Percentiles rank a stretch among this genome's conserved stretches.
These are phyloP conservation scores for Uronychia binucleata DNA, from an alignment of 73 alveolate species.

Conservation along the genomic window DNA sequence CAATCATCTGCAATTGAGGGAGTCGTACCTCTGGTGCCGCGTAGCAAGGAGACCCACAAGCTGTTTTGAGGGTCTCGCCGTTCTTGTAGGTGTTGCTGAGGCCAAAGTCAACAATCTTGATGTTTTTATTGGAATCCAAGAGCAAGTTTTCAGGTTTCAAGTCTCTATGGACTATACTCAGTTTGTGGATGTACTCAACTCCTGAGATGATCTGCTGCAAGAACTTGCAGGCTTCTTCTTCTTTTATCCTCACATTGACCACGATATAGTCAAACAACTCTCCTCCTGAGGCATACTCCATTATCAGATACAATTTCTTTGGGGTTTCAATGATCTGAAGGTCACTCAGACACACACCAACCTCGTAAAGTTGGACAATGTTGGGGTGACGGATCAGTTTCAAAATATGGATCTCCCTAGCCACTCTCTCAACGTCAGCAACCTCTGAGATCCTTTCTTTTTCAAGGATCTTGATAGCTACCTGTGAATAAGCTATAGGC, in stretches of 20 bases:
- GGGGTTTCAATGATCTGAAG: constrained; percentile 79
- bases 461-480: constrained; percentile 67
- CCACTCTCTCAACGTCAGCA: constrained; percentile 79
- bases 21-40: constrained; percentile 87
- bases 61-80: constrained; percentile 56
- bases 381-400: constrained; percentile 82
- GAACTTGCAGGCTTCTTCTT: constrained; percentile 69
- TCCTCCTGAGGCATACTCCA: constrained; percentile 83
- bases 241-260: constrained; percentile 64
- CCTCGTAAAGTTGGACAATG: constrained; percentile 82
- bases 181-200: constrained; percentile 49
- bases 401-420: constrained; percentile 87
- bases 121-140: constrained; percentile 35
- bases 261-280: constrained; percentile 81
- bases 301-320: constrained; percentile 77
- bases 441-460: constrained; percentile 72
- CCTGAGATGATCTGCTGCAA: constrained; percentile 56
- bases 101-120: constrained; percentile 47
- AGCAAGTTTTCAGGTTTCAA: constrained; percentile 58
- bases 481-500: constrained; percentile 3
- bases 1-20: constrained; percentile 8
- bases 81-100: constrained; percentile 16
- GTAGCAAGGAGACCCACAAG: constrained; percentile 88
- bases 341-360: not conserved
- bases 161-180: constrained; percentile 58